Conservation (phyloP, 805 yeast species). For the Hanseniaspora osmophila region DNA sequence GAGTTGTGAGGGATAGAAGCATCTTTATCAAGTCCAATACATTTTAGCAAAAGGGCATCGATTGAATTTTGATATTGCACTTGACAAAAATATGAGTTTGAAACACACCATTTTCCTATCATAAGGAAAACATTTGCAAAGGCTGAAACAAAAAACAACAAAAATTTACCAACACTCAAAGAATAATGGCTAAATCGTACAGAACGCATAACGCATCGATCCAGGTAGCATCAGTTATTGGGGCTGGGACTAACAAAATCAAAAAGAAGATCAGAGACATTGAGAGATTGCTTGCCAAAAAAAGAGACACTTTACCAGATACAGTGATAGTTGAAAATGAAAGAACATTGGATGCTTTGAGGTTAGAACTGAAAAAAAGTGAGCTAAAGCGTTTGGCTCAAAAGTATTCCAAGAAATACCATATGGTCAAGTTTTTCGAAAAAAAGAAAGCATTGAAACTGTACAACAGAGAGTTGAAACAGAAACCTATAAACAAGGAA, state of each 20-base stretch:
- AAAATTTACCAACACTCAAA: neutral
- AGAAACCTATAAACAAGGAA: slow-evolving; percentile 21
- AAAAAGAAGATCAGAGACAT: slow-evolving; percentile 81
- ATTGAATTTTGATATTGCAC: too few relatives aligned
- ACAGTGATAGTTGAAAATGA: slow-evolving; percentile 56
- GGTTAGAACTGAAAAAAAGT: slow-evolving; percentile 40
- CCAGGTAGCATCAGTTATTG: slow-evolving; percentile 24
- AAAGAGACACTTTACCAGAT: slow-evolving; percentile 46
- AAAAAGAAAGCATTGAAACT: slow-evolving; percentile 68
- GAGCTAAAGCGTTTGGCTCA: slow-evolving; percentile 32
- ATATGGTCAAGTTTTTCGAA: slow-evolving; percentile 87
- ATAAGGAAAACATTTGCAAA: too few relatives aligned
- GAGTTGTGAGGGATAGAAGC: too few relatives aligned
- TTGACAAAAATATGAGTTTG: too few relatives aligned
- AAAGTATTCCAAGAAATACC: slow-evolving; percentile 58
- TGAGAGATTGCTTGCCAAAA: slow-evolving; percentile 46
- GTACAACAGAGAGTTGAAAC: slow-evolving; percentile 32
- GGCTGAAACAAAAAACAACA: too few relatives aligned
- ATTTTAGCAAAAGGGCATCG: too few relatives aligned
- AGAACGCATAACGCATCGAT: slow-evolving; percentile 12
- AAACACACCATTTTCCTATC: too few relatives aligned
- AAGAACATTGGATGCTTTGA: slow-evolving; percentile 55
- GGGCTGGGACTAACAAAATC: slow-evolving; percentile 38
- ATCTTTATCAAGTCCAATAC: too few relatives aligned
- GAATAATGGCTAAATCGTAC: slow-evolving; percentile 4